These are phyloP conservation scores for Moniliella sp. DNA, from an alignment of 1,284 basidiomycete genomes.

Conservation along the genomic window DNA sequence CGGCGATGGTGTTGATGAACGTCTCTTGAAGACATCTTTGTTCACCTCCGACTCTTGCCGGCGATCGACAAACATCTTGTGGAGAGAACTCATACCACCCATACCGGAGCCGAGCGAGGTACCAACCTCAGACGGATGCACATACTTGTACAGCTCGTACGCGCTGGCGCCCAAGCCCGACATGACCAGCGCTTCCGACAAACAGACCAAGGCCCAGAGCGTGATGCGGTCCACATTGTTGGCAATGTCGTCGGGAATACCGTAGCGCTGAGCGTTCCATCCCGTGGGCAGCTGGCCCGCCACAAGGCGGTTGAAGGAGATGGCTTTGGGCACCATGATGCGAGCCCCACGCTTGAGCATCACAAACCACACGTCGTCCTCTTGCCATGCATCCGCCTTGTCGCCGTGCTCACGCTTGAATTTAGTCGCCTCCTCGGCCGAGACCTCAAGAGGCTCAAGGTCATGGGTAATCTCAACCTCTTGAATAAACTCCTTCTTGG, in stretches of 20 bases:
- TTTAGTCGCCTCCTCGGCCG: conserved; percentile 68
- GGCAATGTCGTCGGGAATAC: conserved; percentile 90
- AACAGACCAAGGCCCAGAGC: conserved; percentile 83
- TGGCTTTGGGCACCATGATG: conserved; percentile 76
- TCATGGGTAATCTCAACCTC: conserved; percentile 92
- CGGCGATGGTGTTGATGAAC: conserved; percentile 39
- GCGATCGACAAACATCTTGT: conserved; percentile 82
- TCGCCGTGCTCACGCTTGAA: conserved; percentile 93
- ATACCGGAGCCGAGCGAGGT: conserved; percentile 51
- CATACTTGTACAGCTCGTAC: conserved; percentile 51
- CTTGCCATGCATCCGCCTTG: conserved; percentile 82
- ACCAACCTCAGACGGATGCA: conserved; percentile 76
- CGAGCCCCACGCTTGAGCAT: conserved; percentile 97
- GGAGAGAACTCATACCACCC: conserved; percentile 53
- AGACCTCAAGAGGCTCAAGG: conserved; percentile 80
- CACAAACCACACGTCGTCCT: conserved; percentile 60
- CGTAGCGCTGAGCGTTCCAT: conserved; percentile 83
- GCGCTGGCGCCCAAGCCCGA: conserved; percentile 82
- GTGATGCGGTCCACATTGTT: conserved; percentile 81
- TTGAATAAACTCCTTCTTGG: conserved; percentile 87
- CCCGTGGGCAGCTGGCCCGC: conserved; percentile 91
- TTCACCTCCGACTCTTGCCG: conserved; percentile 91
- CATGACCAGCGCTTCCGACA: conserved; percentile 77
- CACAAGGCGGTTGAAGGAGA: conserved; percentile 79
- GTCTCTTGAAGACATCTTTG: conserved; percentile 97